Evolutionary conservation across 75 land plant species (phyloP), one percentile per base, ranked within the genome.

Genomic region (Pinus tabuliformis): DNA sequence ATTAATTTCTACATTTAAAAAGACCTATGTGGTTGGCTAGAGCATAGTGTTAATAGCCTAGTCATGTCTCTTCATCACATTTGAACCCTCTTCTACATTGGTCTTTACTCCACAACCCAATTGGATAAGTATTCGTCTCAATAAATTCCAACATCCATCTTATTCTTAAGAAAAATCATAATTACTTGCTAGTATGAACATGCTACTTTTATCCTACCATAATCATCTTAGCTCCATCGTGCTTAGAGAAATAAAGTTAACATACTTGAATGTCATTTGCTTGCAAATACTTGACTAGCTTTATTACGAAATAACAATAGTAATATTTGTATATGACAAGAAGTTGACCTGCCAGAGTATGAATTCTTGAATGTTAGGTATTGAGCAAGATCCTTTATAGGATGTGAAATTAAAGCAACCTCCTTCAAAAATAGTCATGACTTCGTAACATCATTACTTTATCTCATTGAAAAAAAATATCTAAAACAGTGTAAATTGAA

Each of bases 401-500:
- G 91, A 84, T 95, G 91, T 12, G 92, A 91, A 76, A 97, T 85
- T 36, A 86, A 78, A 75, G 93, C 95, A 77, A 91, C 88, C 74
- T 89, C 96, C 99, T 97, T 81, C 56, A 77, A 58, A 57, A 26
- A 13, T 21, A 16, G 8, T 71, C 18, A 42, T 45, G 11, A 36
- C 9, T 12, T 59, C 15, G 42, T 24, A 54, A 73, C 33, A 15
- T 15, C 5, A 75, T 42, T 60, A 70, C 52, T 20, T 33, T 6
- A 62, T 58, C 6, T 22, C n/a, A 45, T 8, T n/a, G 2, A 57
- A 9, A 54, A 36, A 42, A 68, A 60, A 7, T 54, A 17, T 20
- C 17, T 39, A 62, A 28, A 17, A 71, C 49, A 28, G 3, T 39
- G 66, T 56, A 56, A 82, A 57, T 42, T 42, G 45, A 42, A 6